Evolutionary conservation across 2,329 filamentous ascomycete genomes (phyloP).

Genomic region (Colletotrichum phormii): DNA sequence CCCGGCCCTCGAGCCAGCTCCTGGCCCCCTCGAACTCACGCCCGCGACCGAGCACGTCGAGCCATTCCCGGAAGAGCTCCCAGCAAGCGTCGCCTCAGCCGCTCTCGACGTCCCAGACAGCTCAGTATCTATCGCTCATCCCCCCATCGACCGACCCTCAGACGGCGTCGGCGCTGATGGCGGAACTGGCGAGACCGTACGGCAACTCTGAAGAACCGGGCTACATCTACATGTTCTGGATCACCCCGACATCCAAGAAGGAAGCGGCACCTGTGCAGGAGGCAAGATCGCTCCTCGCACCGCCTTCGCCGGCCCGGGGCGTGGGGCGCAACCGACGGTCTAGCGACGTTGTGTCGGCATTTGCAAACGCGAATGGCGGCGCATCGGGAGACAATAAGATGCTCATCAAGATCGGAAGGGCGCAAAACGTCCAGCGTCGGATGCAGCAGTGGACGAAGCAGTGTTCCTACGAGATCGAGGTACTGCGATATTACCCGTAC

Average conservation of each 20-base stretch:
- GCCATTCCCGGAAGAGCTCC: constrained; percentile 45
- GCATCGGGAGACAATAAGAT: constrained; percentile 66
- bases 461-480: constrained; percentile 88
- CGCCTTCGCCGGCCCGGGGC: constrained; percentile 53
- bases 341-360: constrained; percentile 67
- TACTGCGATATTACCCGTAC: constrained; percentile 94
- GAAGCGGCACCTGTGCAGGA: constrained; percentile 68
- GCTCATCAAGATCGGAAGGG: constrained; percentile 74
- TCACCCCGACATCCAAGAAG: constrained; percentile 75
- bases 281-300: constrained; percentile 68
- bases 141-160: constrained; percentile 74
- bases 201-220: constrained; percentile 80
- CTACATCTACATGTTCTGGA: constrained; percentile 99
- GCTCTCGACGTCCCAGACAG: constrained; percentile 47
- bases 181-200: constrained; percentile 79
- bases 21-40: constrained; percentile 35
- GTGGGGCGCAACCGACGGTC: constrained; percentile 56
- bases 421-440: constrained; percentile 87
- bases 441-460: constrained; percentile 95
- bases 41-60: constrained; percentile 38
- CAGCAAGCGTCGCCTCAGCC: constrained; percentile 45
- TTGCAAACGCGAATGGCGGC: constrained; percentile 50
- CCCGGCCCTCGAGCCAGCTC: constrained; percentile 33
- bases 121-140: constrained; percentile 73
- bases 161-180: constrained; percentile 76